Conservation (phyloP, 2,329 filamentous ascomycete genomes). For the Fusarium sterilihyphosum region DNA sequence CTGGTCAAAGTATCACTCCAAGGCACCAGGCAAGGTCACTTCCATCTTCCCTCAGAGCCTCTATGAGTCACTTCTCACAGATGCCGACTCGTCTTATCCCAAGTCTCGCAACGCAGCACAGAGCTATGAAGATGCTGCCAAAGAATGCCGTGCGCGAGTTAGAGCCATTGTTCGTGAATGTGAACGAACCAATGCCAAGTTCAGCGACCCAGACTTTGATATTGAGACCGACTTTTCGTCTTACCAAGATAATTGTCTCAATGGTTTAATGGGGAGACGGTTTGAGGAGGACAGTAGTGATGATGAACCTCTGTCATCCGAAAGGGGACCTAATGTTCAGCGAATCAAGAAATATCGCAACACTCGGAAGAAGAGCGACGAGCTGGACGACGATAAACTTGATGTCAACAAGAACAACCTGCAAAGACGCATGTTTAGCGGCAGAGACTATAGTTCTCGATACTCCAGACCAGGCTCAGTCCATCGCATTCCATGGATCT, state of each 20-base stretch:
- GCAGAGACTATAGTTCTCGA: neutral
- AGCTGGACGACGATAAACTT: slow-evolving; percentile 24
- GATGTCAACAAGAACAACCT: slow-evolving; percentile 24
- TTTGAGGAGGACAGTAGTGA: slow-evolving; percentile 26
- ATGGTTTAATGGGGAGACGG: slow-evolving; percentile 43
- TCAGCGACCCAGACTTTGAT: slow-evolving; percentile 57
- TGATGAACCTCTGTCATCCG: neutral
- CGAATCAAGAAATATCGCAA: slow-evolving; percentile 26
- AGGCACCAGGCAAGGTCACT: slow-evolving; percentile 55
- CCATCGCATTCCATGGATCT: slow-evolving; percentile 57
- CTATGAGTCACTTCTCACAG: slow-evolving; percentile 47
- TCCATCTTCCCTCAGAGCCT: slow-evolving; percentile 56
- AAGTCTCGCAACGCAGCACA: slow-evolving; percentile 52
- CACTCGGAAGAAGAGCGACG: slow-evolving; percentile 16
- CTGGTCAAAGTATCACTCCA: slow-evolving; percentile 55
- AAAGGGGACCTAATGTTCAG: neutral
- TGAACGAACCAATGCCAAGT: slow-evolving; percentile 57
- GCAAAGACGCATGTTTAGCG: slow-evolving; percentile 16
- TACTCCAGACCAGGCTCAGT: slow-evolving; percentile 49
- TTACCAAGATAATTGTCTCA: slow-evolving; percentile 49
- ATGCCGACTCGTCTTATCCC: slow-evolving; percentile 35
- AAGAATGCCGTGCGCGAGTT: slow-evolving; percentile 53
- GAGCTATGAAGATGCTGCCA: slow-evolving; percentile 54
- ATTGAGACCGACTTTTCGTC: slow-evolving; percentile 53
- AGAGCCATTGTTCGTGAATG: slow-evolving; percentile 54